Conservation (phyloP, 2,329 filamentous ascomycete species). For the Aulographum hederae region DNA sequence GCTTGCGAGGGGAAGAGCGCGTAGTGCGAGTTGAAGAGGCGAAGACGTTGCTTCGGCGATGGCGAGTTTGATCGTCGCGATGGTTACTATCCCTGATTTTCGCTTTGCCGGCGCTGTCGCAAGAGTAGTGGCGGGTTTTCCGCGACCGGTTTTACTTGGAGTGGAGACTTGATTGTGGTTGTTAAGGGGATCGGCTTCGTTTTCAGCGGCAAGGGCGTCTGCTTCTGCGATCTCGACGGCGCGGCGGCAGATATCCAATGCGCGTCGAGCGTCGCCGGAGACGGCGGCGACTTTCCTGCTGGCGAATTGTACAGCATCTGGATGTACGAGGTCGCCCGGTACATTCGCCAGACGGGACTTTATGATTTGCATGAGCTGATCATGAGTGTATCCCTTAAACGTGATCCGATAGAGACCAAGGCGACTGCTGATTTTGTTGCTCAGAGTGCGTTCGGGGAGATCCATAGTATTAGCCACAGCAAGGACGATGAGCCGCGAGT, state of each 20-base stretch:
- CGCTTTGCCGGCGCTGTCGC: slow-evolving; percentile 10
- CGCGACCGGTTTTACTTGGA: slow-evolving; percentile 38
- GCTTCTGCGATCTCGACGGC: slow-evolving; percentile 89
- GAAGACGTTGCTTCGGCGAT: slow-evolving; percentile 91
- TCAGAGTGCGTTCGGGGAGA: slow-evolving; percentile 81
- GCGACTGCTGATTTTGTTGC: slow-evolving; percentile 95
- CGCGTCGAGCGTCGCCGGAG: slow-evolving; percentile 79
- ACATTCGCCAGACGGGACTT: slow-evolving; percentile 82
- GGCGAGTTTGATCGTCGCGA: slow-evolving; percentile 80
- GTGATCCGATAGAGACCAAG: slow-evolving; percentile 75
- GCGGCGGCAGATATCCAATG: slow-evolving; percentile 84
- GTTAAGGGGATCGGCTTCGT: slow-evolving; percentile 21
- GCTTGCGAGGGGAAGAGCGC: slow-evolving; percentile 59
- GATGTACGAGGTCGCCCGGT: slow-evolving; percentile 72
- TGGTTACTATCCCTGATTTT: slow-evolving; percentile 50
- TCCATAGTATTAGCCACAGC: slow-evolving; percentile 99
- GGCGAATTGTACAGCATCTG: slow-evolving; percentile 90
- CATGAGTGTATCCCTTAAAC: slow-evolving; percentile 92
- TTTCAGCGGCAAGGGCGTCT: slow-evolving; percentile 25
- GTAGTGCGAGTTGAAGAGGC: slow-evolving; percentile 76
- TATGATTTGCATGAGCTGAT: slow-evolving; percentile 94
- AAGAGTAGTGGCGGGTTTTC: slow-evolving; percentile 13
- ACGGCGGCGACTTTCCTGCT: slow-evolving; percentile 93
- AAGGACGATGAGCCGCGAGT: slow-evolving; percentile 85
- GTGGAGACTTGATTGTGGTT: no score